Conservation (phyloP, 306 rosid genomes). For the Prinsepia uniflora region DNA sequence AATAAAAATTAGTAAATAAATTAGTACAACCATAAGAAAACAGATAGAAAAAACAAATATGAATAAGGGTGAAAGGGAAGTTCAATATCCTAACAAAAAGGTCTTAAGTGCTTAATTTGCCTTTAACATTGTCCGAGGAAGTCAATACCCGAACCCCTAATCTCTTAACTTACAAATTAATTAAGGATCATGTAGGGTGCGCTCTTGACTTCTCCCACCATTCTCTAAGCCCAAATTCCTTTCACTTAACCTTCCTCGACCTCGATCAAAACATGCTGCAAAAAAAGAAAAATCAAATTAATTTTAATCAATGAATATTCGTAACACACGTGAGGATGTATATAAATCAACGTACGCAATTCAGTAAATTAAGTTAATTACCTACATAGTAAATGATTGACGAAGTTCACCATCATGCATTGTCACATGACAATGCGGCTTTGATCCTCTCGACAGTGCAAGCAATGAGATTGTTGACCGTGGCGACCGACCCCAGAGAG, state of each 20-base stretch:
- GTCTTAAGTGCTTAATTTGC: constrained; percentile 24
- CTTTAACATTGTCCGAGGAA: constrained; percentile 40
- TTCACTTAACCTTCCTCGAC: constrained; percentile 13
- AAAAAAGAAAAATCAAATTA: neutral
- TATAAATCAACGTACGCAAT: too few species aligned
- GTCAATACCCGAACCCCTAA: constrained; percentile 99
- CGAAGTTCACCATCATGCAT: constrained; percentile 1
- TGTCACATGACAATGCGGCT: constrained; percentile 65
- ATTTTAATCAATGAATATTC: too few species aligned
- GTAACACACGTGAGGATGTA: too few species aligned
- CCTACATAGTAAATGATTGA: neutral
- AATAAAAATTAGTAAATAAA: neutral
- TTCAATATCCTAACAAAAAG: constrained; percentile 20
- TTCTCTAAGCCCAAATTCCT: constrained; percentile 35
- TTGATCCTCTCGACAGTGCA: constrained; percentile 94
- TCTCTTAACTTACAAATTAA: constrained; percentile 35
- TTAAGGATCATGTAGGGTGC: constrained; percentile 70
- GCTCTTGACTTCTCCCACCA: constrained; percentile 88
- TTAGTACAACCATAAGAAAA: neutral
- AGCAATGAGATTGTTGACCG: constrained; percentile 86
- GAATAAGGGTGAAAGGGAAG: constrained; percentile 14
- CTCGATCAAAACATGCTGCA: constrained; percentile 26
- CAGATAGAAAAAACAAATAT: neutral
- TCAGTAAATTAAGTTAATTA: too few species aligned
- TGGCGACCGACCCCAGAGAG: constrained; percentile 90